A percentile compares a stretch with the other conserved stretches of the same genome.
phyloP scores from a whole-genome alignment of 805 yeast genomes.

The Barnettozyma salicaria region DNA sequence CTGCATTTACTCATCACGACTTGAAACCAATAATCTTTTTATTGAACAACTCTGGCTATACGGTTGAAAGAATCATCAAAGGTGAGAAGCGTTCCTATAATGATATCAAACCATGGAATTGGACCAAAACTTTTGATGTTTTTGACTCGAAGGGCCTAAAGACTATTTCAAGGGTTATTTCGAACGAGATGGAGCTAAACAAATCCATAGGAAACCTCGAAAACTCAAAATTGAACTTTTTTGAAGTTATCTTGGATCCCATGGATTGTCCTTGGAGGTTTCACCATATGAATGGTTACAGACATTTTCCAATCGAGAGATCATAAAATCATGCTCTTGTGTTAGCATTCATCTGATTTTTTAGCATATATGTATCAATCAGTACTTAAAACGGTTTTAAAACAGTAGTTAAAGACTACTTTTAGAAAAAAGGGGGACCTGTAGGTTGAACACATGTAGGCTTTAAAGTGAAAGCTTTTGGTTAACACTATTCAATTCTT shows the following conservation, averaged over 20 bases:
- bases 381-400: neutral
- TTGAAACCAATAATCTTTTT: slow-evolving; percentile 66
- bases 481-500: neutral
- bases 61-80: slow-evolving; percentile 80
- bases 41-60: slow-evolving; percentile 82
- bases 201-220: slow-evolving; percentile 30
- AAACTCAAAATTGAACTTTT: slow-evolving; percentile 37
- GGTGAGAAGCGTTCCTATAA: slow-evolving; percentile 76
- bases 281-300: slow-evolving; percentile 34
- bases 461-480: neutral
- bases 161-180: slow-evolving; percentile 28
- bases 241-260: slow-evolving; percentile 54
- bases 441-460: no score
- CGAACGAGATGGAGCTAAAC: slow-evolving; percentile 33
- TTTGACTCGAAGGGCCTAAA: slow-evolving; percentile 42
- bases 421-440: no score
- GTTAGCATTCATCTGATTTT: no score
- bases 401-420: no score
- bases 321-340: no score
- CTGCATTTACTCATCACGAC: slow-evolving; percentile 53
- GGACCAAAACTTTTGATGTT: slow-evolving; percentile 60
- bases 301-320: slow-evolving; percentile 19
- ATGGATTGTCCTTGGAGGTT: slow-evolving; percentile 65
- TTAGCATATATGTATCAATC: no score
- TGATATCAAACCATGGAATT: slow-evolving; percentile 83